These are phyloP conservation scores for Fimicolochytrium jonesii DNA, from an alignment of 192 early-diverging fungal species.

Conservation along the genomic window DNA sequence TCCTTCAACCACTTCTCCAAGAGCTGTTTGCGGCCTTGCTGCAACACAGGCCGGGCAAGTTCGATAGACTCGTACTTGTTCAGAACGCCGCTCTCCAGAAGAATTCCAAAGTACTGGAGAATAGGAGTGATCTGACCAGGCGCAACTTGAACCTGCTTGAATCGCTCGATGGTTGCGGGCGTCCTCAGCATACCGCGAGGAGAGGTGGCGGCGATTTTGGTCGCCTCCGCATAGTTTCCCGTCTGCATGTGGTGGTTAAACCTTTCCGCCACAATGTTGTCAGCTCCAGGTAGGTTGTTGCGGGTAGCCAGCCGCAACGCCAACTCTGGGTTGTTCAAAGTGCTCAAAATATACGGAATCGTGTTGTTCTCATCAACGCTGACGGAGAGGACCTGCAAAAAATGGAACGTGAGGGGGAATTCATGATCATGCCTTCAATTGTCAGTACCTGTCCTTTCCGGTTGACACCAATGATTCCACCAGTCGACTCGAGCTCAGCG, in stretches of 20 bases:
- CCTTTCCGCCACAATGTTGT: slow-evolving; percentile 84
- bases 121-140: slow-evolving; percentile 84
- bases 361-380: slow-evolving; percentile 85
- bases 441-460: slow-evolving; percentile 78
- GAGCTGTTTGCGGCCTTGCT: slow-evolving; percentile 85
- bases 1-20: slow-evolving; percentile 99
- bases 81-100: slow-evolving; percentile 89
- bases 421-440: slow-evolving; percentile 1
- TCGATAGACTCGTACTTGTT: slow-evolving; percentile 95
- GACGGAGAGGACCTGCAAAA: slow-evolving; percentile 87
- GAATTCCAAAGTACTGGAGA: slow-evolving; percentile 94
- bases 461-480: slow-evolving; percentile 93
- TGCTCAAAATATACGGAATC: slow-evolving; percentile 85
- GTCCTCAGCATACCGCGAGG: slow-evolving; percentile 92
- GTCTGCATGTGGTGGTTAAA: slow-evolving; percentile 80
- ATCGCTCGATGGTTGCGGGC: slow-evolving; percentile 87
- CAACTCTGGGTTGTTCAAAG: slow-evolving; percentile 79
- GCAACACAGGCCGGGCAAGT: slow-evolving; percentile 84
- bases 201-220: slow-evolving; percentile 92
- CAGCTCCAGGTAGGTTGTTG: slow-evolving; percentile 86
- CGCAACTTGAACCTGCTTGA: slow-evolving; percentile 74
- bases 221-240: slow-evolving; percentile 81
- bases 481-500: slow-evolving; percentile 75
- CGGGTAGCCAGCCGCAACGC: slow-evolving; percentile 87
- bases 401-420: no score